These are phyloP conservation scores for Lyophyllum shimeji DNA, from an alignment of 768 basidiomycete genomes.

Conservation along the genomic window DNA sequence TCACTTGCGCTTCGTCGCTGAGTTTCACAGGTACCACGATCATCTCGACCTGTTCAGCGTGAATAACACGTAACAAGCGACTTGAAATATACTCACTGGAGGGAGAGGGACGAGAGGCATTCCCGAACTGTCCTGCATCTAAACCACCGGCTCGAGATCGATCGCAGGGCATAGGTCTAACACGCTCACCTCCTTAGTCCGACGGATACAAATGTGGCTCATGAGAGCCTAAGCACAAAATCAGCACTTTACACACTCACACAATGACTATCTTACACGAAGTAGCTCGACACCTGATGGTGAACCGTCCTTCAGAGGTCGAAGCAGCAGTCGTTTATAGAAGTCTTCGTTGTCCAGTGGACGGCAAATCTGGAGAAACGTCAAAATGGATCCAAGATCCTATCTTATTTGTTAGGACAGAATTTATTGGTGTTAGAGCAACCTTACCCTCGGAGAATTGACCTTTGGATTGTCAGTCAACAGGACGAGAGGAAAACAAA, in stretches of 20 bases:
- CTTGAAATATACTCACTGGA: slow-evolving; percentile 37
- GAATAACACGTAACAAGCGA: background rate
- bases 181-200: slow-evolving; percentile 73
- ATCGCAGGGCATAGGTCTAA: background rate
- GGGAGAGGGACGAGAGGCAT: slow-evolving; percentile 75
- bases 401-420: slow-evolving; percentile 24
- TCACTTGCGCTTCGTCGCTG: slow-evolving; percentile 61
- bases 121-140: slow-evolving; percentile 86
- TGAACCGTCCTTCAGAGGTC: slow-evolving; percentile 73
- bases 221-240: slow-evolving; percentile 57
- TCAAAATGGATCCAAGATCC: slow-evolving; percentile 87
- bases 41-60: slow-evolving; percentile 62
- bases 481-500: background rate
- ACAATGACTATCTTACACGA: slow-evolving; percentile 39
- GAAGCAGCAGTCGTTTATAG: slow-evolving; percentile 75
- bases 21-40: slow-evolving; percentile 72
- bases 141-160: slow-evolving; percentile 4
- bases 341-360: slow-evolving; percentile 84
- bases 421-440: background rate
- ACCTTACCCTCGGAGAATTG: slow-evolving; percentile 67
- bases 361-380: slow-evolving; percentile 81
- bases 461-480: slow-evolving; percentile 43
- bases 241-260: slow-evolving; percentile 9
- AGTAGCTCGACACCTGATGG: slow-evolving; percentile 69
- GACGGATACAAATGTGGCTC: slow-evolving; percentile 75